Percentiles rank a stretch among this genome's conserved stretches.
Evolutionary conservation across 2,329 filamentous ascomycete genomes (phyloP).

Genomic region (Aspergillus sp.): DNA sequence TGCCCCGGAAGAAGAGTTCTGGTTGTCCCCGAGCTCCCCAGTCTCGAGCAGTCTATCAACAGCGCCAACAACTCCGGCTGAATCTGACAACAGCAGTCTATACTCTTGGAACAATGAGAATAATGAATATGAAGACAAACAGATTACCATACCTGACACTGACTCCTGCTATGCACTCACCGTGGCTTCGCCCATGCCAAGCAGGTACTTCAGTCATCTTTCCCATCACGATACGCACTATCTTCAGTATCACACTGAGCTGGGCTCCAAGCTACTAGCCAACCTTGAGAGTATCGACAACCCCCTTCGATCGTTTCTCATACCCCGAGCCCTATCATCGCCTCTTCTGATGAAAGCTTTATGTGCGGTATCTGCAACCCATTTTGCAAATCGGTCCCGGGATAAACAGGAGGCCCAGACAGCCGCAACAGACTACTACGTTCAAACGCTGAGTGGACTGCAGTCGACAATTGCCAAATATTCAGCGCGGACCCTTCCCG

Average conservation of each 20-base stretch:
- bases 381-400: constrained; percentile 36
- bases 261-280: constrained; percentile 36
- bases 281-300: constrained; percentile 43
- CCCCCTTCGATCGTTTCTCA: constrained; percentile 38
- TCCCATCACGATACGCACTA: constrained; percentile 37
- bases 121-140: not conserved
- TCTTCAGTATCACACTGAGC: constrained; percentile 41
- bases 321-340: constrained; percentile 40
- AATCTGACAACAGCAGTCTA: not conserved
- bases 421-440: constrained; percentile 37
- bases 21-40: constrained; percentile 13
- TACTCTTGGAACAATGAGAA: constrained; percentile 7
- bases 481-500: constrained; percentile 23
- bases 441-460: constrained; percentile 36
- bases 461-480: constrained; percentile 28
- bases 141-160: not conserved
- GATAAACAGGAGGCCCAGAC: constrained; percentile 27
- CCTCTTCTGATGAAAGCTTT: constrained; percentile 40
- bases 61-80: constrained; percentile 2
- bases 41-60: constrained; percentile 8
- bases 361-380: constrained; percentile 41
- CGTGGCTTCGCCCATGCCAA: constrained; percentile 20
- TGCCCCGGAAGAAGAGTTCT: constrained; percentile 12
- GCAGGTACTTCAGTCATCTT: constrained; percentile 28
- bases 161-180: constrained; percentile 1